Base-by-base conservation (phyloP, 768 basidiomycete species). In the Tephrocybe sp. region DNA sequence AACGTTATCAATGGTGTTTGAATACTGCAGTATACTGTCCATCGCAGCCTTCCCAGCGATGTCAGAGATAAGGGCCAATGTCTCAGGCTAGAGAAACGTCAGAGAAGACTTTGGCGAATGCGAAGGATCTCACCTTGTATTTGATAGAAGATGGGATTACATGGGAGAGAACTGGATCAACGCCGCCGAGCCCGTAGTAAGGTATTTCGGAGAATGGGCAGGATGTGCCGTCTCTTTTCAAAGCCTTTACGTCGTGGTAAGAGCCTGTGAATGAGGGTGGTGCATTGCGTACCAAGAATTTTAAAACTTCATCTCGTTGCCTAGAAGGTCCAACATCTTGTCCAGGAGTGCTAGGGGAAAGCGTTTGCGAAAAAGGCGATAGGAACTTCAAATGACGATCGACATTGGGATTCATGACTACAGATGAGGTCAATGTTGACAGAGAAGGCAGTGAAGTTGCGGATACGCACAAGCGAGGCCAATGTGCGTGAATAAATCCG, bases 201-300 rank as follows among this genome's bases (percentile, higher is more conserved):
- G 49, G 48, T 9, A 50, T 43, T 19, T 52, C 51, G 0, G 56
- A 51, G 17, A 60, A 22, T 20, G 49, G 59, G 17, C 56, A 60
- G n/a, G 51, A 52, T 8, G 48, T 51, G 16, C 59, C 59, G 35
- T 60, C 59, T 10, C 56, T 54, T 58, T 60, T 57, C 22, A 57
- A 19, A 23, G 46, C 48, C 56, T 55, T 22, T 10, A 16, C 30
- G 16, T 26, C 23, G 9, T 4, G 8, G 19, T 10, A 40, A 49
- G 22, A 39, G 9, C 14, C 12, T 2, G 5, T 39, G 17, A 20
- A 17, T 32, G 22, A 7, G 1, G 19, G 34, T 20, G 9, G 11
- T 48, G 6, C 11, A 19, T 20, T 42, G 32, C 49, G 35, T 39
- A 56, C 52, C 46, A 44, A 45, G 22, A 56, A 19, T 32, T 56